Base-by-base conservation (phyloP, 192 early-diverging fungal genomes). In the Cladochytrium replicatum region DNA sequence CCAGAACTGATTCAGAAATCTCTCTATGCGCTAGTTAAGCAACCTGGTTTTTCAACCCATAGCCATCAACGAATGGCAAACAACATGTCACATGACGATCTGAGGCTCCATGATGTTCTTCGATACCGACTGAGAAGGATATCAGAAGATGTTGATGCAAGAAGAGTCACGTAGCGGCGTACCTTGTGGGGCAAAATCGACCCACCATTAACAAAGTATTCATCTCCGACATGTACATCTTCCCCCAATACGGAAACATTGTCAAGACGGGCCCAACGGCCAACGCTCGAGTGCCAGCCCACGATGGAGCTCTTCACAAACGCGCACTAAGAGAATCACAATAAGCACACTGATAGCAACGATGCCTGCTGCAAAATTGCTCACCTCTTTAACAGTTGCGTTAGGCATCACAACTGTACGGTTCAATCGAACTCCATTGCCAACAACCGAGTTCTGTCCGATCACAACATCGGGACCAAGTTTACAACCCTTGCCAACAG, bases 381-480 rank as follows among this genome's bases (percentile, higher is more conserved):
- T 3, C n/a, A 57, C 43, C 59, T 92, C 91, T 64, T 85, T 89
- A 55, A 95, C 66, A 27, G 70, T 66, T 15, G 86, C 75, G 48
- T 80, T 85, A 46, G 86, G 80, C 74, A 98, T 72, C 17, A 98
- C 67, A 28, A 93, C 90, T 55, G 81, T 83, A 45, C 85, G 77
- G 60, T 85, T 80, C 43, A 98, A 74, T 50, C 95, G 78, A 29
- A 96, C 95, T 54, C 95, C 95, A 60, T 91, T 79, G 50, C 90
- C 95, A 55, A 98, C 80, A 19, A 87, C 72, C 21, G 78, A 86
- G 51, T 82, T 80, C n/a, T 89, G 88, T 26, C 93, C 95, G 61
- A 99, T 83, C 2, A 90, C 87, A 26, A 99, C 95, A 58, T 97
- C 88, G 31, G 95, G 95, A 23, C 95, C 95, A 60, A 98, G 93